Evolutionary conservation across 345 rosid species (phyloP).

Genomic region (Psidium guajava): DNA sequence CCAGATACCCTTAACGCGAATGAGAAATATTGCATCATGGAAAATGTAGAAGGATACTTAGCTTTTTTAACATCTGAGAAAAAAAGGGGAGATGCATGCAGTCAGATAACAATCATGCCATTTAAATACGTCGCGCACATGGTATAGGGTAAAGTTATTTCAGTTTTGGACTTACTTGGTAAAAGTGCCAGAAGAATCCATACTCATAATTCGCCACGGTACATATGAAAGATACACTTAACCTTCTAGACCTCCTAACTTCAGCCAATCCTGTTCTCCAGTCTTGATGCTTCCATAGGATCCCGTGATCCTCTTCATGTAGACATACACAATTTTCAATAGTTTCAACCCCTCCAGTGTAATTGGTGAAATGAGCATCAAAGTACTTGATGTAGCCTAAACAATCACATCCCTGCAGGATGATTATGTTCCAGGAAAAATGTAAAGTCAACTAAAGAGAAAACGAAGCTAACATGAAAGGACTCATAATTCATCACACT

Average conservation of each 20-base stretch:
- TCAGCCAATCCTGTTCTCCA: slow-evolving; percentile 96
- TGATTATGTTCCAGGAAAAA: neutral
- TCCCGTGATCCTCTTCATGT: slow-evolving; percentile 93
- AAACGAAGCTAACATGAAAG: neutral
- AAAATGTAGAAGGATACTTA: neutral
- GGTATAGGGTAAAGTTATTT: neutral
- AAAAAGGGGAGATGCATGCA: neutral
- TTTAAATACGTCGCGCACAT: neutral
- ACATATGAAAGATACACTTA: slow-evolving; percentile 71
- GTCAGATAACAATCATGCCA: neutral
- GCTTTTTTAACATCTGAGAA: neutral
- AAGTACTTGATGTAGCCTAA: slow-evolving; percentile 81
- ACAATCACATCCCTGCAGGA: slow-evolving; percentile 74
- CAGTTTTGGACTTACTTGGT: slow-evolving; percentile 48
- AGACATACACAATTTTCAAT: slow-evolving; percentile 84
- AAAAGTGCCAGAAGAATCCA: slow-evolving; percentile 91
- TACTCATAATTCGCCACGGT: slow-evolving; percentile 92
- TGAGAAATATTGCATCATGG: neutral
- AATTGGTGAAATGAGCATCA: slow-evolving; percentile 83
- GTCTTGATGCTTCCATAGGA: slow-evolving; percentile 95
- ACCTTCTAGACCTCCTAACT: slow-evolving; percentile 82
- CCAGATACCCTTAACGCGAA: neutral
- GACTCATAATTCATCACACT: slow-evolving; percentile 4
- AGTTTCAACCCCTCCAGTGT: slow-evolving; percentile 86
- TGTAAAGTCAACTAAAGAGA: neutral